Evolutionary conservation across 345 rosid species (phyloP).

Genomic region (Nasturtium officinale): DNA sequence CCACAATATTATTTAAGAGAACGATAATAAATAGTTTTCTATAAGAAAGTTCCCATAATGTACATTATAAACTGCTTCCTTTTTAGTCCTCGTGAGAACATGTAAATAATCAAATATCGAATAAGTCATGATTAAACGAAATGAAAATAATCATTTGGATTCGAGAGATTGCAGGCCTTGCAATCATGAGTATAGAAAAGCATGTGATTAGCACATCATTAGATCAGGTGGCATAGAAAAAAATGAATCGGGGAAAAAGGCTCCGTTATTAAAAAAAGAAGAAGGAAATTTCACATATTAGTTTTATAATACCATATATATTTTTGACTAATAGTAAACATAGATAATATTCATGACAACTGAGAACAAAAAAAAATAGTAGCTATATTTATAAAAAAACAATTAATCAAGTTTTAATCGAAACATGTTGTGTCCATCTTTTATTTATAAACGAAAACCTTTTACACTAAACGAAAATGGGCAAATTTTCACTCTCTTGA

Average conservation of each 20-base stretch:
- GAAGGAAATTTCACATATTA: background rate
- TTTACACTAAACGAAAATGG: background rate
- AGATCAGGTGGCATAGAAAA: constrained; percentile 34
- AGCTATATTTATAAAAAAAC: background rate
- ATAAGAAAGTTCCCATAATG: constrained; percentile 8
- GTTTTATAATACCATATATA: background rate
- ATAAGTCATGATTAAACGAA: constrained; percentile 29
- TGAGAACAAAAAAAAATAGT: background rate
- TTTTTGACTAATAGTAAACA: background rate
- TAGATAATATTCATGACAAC: background rate
- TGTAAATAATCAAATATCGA: constrained; percentile 6
- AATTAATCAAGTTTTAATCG: background rate
- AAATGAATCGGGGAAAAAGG: background rate
- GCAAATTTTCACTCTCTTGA: background rate
- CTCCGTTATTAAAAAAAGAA: background rate
- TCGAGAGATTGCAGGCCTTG: constrained; percentile 35
- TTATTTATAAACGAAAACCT: background rate
- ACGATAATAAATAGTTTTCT: background rate
- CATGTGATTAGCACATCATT: constrained; percentile 48
- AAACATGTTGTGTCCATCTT: background rate
- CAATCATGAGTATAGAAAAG: constrained; percentile 41
- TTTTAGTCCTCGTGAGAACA: constrained; percentile 33
- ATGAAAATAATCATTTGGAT: constrained; percentile 33
- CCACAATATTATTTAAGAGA: constrained; percentile 3
- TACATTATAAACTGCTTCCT: constrained; percentile 13